Conservation (phyloP, 441 rosid genomes). For the Gossypium gossypioides region DNA sequence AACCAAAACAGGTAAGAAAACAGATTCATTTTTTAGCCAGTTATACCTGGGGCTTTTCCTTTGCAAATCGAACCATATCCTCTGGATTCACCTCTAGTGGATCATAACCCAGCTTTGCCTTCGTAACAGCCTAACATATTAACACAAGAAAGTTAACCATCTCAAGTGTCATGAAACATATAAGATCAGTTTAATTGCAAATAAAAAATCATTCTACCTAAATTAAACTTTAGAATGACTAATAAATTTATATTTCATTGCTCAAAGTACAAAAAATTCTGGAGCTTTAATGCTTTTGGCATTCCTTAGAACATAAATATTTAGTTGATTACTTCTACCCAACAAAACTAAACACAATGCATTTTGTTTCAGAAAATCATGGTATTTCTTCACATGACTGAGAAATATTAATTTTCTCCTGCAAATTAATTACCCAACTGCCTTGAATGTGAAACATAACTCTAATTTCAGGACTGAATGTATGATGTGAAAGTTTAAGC, state of each 20-base stretch:
- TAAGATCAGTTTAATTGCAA: constrained; percentile 7
- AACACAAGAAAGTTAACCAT: constrained; percentile 18
- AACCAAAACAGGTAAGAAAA: constrained; percentile 11
- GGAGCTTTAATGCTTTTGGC: not conserved
- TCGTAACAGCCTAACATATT: constrained; percentile 76
- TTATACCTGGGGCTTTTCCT: constrained; percentile 86
- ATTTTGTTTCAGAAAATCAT: not conserved
- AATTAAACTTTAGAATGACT: not conserved
- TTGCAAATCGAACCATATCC: constrained; percentile 96
- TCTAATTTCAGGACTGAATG: not conserved
- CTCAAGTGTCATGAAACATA: constrained; percentile 4
- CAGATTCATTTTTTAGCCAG: constrained; percentile 15
- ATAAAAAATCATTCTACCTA: constrained; percentile 7
- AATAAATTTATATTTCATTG: constrained; percentile 1
- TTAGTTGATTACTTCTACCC: not conserved
- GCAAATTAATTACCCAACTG: not conserved
- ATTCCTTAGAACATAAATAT: not conserved
- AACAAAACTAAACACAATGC: not conserved
- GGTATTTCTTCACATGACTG: not conserved
- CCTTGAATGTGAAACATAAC: not conserved
- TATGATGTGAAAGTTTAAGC: not conserved
- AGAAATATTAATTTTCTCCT: not conserved
- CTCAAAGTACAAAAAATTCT: not conserved
- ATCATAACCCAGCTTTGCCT: constrained; percentile 95
- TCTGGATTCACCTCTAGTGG: constrained; percentile 97